Evolutionary conservation across 352 stramenopile species (phyloP).

Genomic region (Globisporangium acanthophoron): DNA sequence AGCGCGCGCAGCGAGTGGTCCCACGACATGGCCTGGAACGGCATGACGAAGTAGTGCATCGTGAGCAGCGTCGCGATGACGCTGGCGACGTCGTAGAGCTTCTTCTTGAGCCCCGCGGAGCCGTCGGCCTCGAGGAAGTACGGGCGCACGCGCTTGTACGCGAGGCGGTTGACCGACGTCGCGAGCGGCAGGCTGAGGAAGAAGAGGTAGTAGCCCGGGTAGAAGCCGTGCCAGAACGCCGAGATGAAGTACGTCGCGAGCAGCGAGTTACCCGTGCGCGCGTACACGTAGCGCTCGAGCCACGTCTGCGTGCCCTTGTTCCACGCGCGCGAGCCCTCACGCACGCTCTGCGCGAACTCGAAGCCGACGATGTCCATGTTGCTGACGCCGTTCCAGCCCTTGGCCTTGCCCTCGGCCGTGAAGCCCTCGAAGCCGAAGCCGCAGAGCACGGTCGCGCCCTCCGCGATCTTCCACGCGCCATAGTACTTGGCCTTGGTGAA

Average conservation of each 20-base stretch:
- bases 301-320: slow-evolving; percentile 97
- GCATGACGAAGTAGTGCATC: slow-evolving; percentile 73
- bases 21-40: slow-evolving; percentile 69
- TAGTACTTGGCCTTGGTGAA: slow-evolving; percentile 95
- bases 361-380: slow-evolving; percentile 97
- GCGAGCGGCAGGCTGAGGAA: slow-evolving; percentile 73
- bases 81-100: slow-evolving; percentile 51
- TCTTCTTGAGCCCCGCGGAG: slow-evolving; percentile 40
- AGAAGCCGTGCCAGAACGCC: slow-evolving; percentile 98
- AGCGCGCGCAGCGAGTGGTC: slow-evolving; percentile 43
- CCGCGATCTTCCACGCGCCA: slow-evolving; percentile 91
- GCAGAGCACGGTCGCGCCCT: slow-evolving; percentile 70
- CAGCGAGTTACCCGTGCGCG: slow-evolving; percentile 90
- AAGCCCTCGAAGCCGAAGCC: slow-evolving; percentile 94
- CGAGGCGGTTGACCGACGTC: slow-evolving; percentile 64
- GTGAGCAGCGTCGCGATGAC: slow-evolving; percentile 48
- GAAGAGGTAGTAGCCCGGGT: slow-evolving; percentile 97
- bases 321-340: slow-evolving; percentile 88
- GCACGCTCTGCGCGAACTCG: slow-evolving; percentile 89
- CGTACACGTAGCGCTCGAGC: slow-evolving; percentile 97
- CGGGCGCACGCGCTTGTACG: slow-evolving; percentile 40
- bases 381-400: slow-evolving; percentile 91
- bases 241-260: slow-evolving; percentile 93
- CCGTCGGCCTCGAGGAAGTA: slow-evolving; percentile 41
- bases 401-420: slow-evolving; percentile 70